Conservation (phyloP, 306 rosid genomes). For the Spatholobus suberectus region DNA sequence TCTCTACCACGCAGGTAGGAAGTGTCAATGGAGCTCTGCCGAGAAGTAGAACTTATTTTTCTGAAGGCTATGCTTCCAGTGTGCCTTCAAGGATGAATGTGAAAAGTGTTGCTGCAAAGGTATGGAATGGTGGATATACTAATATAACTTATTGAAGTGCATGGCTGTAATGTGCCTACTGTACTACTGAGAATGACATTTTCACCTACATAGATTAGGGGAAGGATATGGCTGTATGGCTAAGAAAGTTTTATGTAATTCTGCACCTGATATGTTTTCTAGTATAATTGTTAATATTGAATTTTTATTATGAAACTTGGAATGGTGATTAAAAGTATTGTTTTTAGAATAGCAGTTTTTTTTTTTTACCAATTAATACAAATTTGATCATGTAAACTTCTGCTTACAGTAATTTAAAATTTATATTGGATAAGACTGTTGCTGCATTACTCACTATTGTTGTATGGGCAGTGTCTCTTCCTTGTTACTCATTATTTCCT, state of each 20-base stretch:
- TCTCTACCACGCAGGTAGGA: conserved; percentile 82
- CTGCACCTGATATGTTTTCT: background rate
- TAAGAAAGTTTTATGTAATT: background rate
- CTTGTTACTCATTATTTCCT: background rate
- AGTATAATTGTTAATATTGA: background rate
- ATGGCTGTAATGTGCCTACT: background rate
- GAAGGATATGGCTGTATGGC: background rate
- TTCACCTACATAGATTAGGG: conserved; percentile 3
- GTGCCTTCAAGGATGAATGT: conserved; percentile 65
- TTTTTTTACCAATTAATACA: background rate
- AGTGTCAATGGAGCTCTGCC: conserved; percentile 74
- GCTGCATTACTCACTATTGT: background rate
- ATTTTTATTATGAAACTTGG: background rate
- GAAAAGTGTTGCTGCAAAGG: conserved; percentile 66
- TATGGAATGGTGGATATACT: conserved; percentile 41
- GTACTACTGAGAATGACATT: background rate
- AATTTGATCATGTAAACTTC: background rate
- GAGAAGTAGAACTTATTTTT: conserved; percentile 59
- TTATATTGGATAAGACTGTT: conserved; percentile 5
- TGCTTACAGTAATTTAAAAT: background rate
- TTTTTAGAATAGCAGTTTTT: background rate
- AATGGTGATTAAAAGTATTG: background rate
- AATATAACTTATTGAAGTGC: conserved; percentile 20
- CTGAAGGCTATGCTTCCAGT: conserved; percentile 83
- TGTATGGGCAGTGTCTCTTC: conserved; percentile 20